Evolutionary conservation across 1,139 yeast genomes (phyloP).

Genomic region (Candida labiduridarum): DNA sequence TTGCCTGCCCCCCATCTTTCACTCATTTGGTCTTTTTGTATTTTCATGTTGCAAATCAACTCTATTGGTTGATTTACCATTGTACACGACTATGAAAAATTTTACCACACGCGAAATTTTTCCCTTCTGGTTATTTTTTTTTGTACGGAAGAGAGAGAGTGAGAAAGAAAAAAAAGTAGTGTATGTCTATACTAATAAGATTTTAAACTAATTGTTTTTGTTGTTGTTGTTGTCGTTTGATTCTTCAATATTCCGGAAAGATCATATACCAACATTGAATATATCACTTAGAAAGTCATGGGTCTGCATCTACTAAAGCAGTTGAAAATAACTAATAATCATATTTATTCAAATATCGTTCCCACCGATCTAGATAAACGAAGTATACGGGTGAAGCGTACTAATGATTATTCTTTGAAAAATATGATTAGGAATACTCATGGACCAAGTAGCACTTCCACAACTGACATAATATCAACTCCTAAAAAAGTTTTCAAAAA

Average conservation of each 20-base stretch:
- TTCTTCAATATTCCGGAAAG: not conserved
- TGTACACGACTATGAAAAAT: not conserved
- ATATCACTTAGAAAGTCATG: constrained; percentile 8
- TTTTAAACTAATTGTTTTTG: not conserved
- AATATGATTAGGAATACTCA: constrained; percentile 16
- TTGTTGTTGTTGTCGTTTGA: constrained; percentile 1
- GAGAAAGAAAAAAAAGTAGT: constrained; percentile 1
- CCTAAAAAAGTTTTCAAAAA: not conserved
- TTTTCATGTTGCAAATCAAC: constrained; percentile 3
- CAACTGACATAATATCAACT: not conserved
- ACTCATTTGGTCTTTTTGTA: not conserved
- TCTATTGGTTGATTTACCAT: not conserved
- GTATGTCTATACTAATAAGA: not conserved
- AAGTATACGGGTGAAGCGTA: constrained; percentile 20
- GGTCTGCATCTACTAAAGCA: constrained; percentile 28
- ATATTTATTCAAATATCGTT: constrained; percentile 24
- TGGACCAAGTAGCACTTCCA: not conserved
- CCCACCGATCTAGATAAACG: constrained; percentile 23
- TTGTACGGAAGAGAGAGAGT: not conserved
- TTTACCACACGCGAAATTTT: not conserved
- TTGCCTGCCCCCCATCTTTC: no score
- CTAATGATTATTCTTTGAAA: constrained; percentile 20
- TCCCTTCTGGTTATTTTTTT: not conserved
- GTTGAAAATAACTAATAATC: constrained; percentile 30
- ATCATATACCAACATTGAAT: no score